These are phyloP conservation scores for Amanita muscaria DNA, from an alignment of 768 basidiomycete species.

Conservation along the genomic window DNA sequence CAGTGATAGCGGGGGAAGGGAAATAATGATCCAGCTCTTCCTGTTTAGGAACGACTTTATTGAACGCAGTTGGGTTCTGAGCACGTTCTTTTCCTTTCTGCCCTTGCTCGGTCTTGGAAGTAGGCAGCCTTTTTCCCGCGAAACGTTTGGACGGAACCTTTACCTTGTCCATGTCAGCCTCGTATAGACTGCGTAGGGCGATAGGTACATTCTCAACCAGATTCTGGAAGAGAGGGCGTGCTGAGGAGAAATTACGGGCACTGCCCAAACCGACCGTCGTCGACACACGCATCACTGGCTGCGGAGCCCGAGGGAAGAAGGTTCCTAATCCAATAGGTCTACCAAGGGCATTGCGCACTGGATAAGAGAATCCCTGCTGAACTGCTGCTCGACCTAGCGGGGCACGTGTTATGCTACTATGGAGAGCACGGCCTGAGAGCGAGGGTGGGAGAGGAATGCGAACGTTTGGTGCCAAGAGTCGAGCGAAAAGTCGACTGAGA, in stretches of 20 bases:
- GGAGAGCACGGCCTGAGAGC: slow-evolving; percentile 20
- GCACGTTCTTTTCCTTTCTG: not conserved
- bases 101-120: not conserved
- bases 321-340: slow-evolving; percentile 34
- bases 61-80: not conserved
- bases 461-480: slow-evolving; percentile 49
- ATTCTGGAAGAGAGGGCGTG: slow-evolving; percentile 71
- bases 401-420: slow-evolving; percentile 24
- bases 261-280: slow-evolving; percentile 71
- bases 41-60: not conserved
- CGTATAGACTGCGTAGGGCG: slow-evolving; percentile 63
- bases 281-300: slow-evolving; percentile 35
- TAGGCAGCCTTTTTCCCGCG: not conserved
- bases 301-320: slow-evolving; percentile 55
- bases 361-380: slow-evolving; percentile 51
- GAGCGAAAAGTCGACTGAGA: slow-evolving; percentile 44
- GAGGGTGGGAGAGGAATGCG: slow-evolving; percentile 19
- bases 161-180: slow-evolving; percentile 62
- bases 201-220: slow-evolving; percentile 74
- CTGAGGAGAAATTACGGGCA: slow-evolving; percentile 67
- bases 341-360: slow-evolving; percentile 41
- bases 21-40: slow-evolving; percentile 57
- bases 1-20: slow-evolving; percentile 25
- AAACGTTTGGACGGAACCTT: slow-evolving; percentile 10
- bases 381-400: slow-evolving; percentile 17